Conservation (phyloP, 768 basidiomycete species). For the Tephrocybe sp. region DNA sequence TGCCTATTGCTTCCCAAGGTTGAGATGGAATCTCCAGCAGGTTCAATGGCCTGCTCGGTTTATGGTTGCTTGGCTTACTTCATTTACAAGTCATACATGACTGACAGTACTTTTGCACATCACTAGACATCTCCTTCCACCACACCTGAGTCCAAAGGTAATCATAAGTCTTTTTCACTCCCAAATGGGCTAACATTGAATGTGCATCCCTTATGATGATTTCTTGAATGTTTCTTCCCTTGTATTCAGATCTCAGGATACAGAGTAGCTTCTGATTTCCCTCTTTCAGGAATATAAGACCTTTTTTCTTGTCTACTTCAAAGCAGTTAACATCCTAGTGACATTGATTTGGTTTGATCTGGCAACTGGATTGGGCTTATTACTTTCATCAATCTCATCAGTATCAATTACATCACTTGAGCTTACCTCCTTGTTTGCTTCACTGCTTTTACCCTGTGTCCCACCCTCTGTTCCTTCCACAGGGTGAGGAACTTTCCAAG, state of each 20-base stretch:
- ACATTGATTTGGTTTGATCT: too few species aligned
- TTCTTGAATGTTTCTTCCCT: conserved; percentile 17
- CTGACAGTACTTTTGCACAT: not conserved
- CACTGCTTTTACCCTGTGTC: too few species aligned
- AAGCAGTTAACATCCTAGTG: too few species aligned
- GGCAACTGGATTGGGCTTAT: too few species aligned
- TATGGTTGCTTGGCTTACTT: not conserved
- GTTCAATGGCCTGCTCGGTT: not conserved
- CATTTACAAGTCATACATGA: not conserved
- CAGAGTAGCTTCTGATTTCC: conserved; percentile 6
- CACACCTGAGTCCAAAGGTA: conserved; percentile 21
- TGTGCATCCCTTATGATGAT: conserved; percentile 25
- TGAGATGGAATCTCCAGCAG: not conserved
- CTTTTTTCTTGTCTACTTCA: conserved; percentile 7
- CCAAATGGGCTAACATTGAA: conserved; percentile 25
- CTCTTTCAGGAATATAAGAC: conserved; percentile 13
- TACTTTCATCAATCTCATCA: too few species aligned
- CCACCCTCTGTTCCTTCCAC: too few species aligned
- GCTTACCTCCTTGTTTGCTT: too few species aligned
- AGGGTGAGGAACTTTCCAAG: too few species aligned
- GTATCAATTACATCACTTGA: too few species aligned
- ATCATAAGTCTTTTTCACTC: conserved; percentile 26
- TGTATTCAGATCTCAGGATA: conserved; percentile 10
- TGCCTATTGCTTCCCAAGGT: too few species aligned
- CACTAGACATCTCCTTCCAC: conserved; percentile 19